Conservation (phyloP, 1,139 yeast species). For the Nakaseomyces sp. region DNA sequence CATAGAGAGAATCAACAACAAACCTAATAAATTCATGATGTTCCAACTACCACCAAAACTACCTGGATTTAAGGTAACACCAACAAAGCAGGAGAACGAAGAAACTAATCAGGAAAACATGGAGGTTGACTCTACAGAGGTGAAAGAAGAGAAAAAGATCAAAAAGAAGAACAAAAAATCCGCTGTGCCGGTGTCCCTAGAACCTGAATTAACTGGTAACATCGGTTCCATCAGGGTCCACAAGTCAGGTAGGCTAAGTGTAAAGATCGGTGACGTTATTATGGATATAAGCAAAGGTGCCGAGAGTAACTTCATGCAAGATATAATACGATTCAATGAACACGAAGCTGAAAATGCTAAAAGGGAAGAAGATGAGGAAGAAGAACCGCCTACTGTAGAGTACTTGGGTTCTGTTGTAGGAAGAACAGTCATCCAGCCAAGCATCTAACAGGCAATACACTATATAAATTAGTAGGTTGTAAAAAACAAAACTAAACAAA, state of each 20-base stretch:
- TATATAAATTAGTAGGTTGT: not conserved
- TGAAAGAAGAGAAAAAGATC: conserved; percentile 5
- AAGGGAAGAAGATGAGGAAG: conserved; percentile 33
- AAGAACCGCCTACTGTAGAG: conserved; percentile 35
- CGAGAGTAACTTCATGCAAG: conserved; percentile 64
- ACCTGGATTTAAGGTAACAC: conserved; percentile 42
- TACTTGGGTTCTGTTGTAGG: conserved; percentile 54
- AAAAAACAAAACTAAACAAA: no score
- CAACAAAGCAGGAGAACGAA: conserved; percentile 17
- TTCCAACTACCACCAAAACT: conserved; percentile 65
- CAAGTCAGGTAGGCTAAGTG: conserved; percentile 69
- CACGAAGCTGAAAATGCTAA: conserved; percentile 33
- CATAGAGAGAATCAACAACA: conserved; percentile 30
- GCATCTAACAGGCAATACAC: conserved; percentile 16
- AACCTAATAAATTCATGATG: conserved; percentile 40
- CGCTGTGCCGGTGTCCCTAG: conserved; percentile 2
- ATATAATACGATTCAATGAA: conserved; percentile 51
- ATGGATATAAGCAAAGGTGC: conserved; percentile 73
- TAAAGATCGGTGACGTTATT: conserved; percentile 60
- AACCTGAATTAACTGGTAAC: conserved; percentile 40
- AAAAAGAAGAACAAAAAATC: conserved; percentile 9
- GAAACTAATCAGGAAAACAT: conserved; percentile 10
- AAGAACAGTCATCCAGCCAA: conserved; percentile 38
- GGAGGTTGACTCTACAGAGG: conserved; percentile 4
- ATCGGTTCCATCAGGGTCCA: conserved; percentile 70